Base-by-base conservation (phyloP, 495 filamentous ascomycete species). In the Penicilliopsis zonata region DNA sequence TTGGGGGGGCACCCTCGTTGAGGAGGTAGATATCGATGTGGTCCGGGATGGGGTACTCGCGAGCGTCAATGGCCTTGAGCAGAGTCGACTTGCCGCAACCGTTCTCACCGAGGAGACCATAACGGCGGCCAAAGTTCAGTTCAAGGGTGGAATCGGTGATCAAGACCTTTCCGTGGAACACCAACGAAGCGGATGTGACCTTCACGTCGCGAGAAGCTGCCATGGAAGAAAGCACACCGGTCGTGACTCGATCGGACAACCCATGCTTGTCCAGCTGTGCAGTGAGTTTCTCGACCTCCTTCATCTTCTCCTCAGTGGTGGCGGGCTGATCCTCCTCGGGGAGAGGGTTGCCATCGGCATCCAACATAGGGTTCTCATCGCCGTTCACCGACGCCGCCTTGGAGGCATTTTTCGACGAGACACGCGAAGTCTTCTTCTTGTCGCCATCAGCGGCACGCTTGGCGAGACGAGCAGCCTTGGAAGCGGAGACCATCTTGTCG, bases 21-120 rank as follows among this genome's bases (percentile, higher is more conserved):
- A 99, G 67, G 14, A 99, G 76, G 63, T 99, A 99, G 57, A 99
- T 92, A 65, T 99, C 90, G 58, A 96, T 70, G 57, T 95, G 88
- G 3, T 95, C 86, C 29, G 90, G 90, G 46, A 99, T 80, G 18
- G 90, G 90, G 52, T 75, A 99, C 60, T 99, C 90, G 52, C 92
- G 82, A 46, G 74, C 75, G 47, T 78, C 80, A 57, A 99, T 93
- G 36, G 90, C 77, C 70, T 95, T 96, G 45, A 99, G 72, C 0
- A 96, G 60, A 8, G 90, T 99, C 41, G 86, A 94, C 67, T 99
- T 99, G 50, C 90, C 90, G 50, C 90, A 99, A 31, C 90, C 90
- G 76, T 99, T 99, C 70, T 99, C 90, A 48, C 90, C 90, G 35
- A 99, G 63, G 32, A 99, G 65, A 52, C 90, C 90, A 55, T 99